Conservation (phyloP, 257 asterid species). For the Solanum clarkiae region DNA sequence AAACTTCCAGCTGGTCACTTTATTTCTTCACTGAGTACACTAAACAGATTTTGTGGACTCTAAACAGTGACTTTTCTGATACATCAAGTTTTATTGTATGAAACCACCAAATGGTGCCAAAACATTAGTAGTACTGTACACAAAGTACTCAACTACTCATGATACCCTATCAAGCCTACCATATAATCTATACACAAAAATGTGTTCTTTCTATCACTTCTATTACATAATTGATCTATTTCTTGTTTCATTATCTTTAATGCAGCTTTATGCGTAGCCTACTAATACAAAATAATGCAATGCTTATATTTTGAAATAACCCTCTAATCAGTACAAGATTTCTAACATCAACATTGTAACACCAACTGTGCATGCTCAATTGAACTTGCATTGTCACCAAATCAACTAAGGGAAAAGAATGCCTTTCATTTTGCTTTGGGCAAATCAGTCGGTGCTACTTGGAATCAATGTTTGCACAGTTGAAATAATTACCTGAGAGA, state of each 20-base stretch:
- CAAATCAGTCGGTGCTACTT: not conserved
- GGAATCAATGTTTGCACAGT: not conserved
- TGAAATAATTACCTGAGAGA: constrained; percentile 49
- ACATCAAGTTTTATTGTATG: not conserved
- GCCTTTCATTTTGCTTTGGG: not conserved
- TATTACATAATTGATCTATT: not conserved
- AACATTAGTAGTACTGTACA: not conserved
- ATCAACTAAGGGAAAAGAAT: not conserved
- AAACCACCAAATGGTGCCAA: not conserved
- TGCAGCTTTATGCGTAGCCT: not conserved
- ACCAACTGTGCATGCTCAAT: not conserved
- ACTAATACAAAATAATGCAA: not conserved
- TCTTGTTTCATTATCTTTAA: not conserved
- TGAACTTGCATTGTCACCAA: not conserved
- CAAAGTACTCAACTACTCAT: not conserved
- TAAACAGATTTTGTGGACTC: not conserved
- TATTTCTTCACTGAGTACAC: not conserved
- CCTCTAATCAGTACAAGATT: not conserved
- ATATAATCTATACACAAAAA: not conserved
- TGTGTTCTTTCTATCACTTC: not conserved
- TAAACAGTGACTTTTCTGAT: not conserved
- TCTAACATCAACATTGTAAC: not conserved
- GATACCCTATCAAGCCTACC: not conserved
- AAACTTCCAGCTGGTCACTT: not conserved
- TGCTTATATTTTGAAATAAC: not conserved